Base-by-base conservation (phyloP, 1,284 basidiomycete genomes). In the Phlebopus sp. region DNA sequence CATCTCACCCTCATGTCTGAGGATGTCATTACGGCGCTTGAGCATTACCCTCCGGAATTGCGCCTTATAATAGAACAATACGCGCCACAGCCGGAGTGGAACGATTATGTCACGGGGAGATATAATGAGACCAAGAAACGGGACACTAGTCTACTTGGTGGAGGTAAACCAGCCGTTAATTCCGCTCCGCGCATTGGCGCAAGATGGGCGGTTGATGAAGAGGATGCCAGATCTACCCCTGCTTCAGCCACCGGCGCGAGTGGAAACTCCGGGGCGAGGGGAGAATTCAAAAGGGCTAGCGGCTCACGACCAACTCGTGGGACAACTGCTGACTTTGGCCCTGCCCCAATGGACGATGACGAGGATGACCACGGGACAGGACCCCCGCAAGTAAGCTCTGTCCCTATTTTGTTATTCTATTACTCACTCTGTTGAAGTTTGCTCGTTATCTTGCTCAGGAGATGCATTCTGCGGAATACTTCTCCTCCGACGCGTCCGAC, bases 1-100 rank as follows among this genome's bases (percentile, higher is more conserved):
- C 95, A 99, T 65, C 80, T 99, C 37, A 90, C 90, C 10, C 81
- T 98, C 52, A 94, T 99, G 54, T 85, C 92, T 0, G 92, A 95
- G 64, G 92, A 95, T 59, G 86, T 94, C 11, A 84, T 94, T 60
- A 82, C 81, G 50, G 84, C 91, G 5, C 75, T 96, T 34, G 86
- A 93, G 39, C 84, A 90, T 39, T 95, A 92, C 69, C 92, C 94
- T 0, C 74, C 80, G 15, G 90, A 92, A 35, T 75, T 96, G n/a
- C 76, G 81, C 30, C 71, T 77, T 1, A 68, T 75, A 44, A 79
- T 95, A 47, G 71, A 78, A 37, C 72, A 75, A 42, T 81, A 81
- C 50, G 86, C 86, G 30, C 86, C 87, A 4, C 80, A 84, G 47
- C 86, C 86, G 1, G 88, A 84, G 45, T 97, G 94, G 94, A 84